phyloP scores from a whole-genome alignment of 805 yeast species.

The Monosporozyma servazzii region DNA sequence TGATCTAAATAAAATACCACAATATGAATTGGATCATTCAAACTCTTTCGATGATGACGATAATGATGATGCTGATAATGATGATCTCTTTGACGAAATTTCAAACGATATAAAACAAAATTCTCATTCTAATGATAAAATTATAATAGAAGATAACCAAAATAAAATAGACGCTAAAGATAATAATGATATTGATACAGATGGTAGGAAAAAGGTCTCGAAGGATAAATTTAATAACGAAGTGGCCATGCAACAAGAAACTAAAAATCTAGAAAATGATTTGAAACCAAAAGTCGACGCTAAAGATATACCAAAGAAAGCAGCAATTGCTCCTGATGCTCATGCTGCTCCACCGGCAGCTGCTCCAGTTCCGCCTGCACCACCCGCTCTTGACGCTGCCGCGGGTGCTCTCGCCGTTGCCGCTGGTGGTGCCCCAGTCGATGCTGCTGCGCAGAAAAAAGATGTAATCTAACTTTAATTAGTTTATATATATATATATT shows the following conservation, averaged over 20 bases:
- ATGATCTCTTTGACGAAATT: not conserved
- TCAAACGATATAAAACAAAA: slow-evolving; percentile 1
- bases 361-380: slow-evolving; percentile 1
- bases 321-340: slow-evolving; percentile 4
- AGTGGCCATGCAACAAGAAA: slow-evolving; percentile 25
- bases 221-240: slow-evolving; percentile 25
- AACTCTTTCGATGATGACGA: not conserved
- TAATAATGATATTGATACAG: not conserved
- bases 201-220: slow-evolving; percentile 7
- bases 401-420: not conserved
- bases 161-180: slow-evolving; percentile 1
- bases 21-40: slow-evolving; percentile 18
- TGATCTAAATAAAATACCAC: slow-evolving; percentile 15
- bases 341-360: slow-evolving; percentile 3
- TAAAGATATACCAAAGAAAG: slow-evolving; percentile 5
- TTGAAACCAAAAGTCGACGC: slow-evolving; percentile 11
- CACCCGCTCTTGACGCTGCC: not conserved
- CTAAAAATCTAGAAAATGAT: slow-evolving; percentile 21
- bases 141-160: slow-evolving; percentile 9
- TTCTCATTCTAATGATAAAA: not conserved
- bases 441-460: not conserved
- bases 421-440: not conserved
- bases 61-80: not conserved
- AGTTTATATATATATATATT: not conserved
- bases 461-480: not conserved